phyloP scores from a whole-genome alignment of 371 early-diverging fungal genomes.

The Haplosporangium sp. region DNA sequence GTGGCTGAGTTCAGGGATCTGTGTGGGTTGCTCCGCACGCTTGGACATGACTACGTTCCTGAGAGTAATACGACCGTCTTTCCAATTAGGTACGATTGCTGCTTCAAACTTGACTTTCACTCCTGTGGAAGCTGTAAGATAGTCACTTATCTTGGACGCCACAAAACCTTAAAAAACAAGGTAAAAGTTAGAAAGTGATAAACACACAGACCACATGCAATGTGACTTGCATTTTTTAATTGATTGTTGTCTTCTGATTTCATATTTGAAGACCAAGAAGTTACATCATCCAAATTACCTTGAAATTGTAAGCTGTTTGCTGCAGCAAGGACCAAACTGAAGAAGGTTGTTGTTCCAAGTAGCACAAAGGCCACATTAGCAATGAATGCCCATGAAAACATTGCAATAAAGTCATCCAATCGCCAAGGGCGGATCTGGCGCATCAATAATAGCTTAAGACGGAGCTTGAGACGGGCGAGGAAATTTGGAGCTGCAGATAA shows the following conservation, averaged over 20 bases:
- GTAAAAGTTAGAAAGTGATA: neutral
- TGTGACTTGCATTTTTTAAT: conserved; percentile 13
- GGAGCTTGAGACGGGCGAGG: conserved; percentile 63
- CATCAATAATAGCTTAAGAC: conserved; percentile 71
- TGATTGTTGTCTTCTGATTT: conserved; percentile 6
- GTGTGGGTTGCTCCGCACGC: conserved; percentile 21
- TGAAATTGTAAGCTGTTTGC: conserved; percentile 92
- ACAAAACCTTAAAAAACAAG: conserved; percentile 75
- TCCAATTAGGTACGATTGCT: conserved; percentile 94
- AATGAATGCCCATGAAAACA: conserved; percentile 91
- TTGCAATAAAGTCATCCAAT: conserved; percentile 89
- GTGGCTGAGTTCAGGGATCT: conserved; percentile 7
- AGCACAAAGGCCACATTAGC: conserved; percentile 88
- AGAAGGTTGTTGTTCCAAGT: conserved; percentile 92
- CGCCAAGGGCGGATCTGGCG: conserved; percentile 83
- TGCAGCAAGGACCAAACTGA: conserved; percentile 82
- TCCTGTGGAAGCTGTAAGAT: conserved; percentile 86
- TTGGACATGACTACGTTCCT: conserved; percentile 76
- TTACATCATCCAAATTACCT: conserved; percentile 61
- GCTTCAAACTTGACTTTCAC: conserved; percentile 89
- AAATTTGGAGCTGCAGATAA: conserved; percentile 47
- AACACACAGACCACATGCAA: conserved; percentile 44
- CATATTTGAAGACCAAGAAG: neutral
- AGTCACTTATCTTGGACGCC: conserved; percentile 80
- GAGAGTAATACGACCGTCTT: conserved; percentile 88